These are phyloP conservation scores for Hansenula sp. DNA, from an alignment of 1,139 yeast genomes.

Conservation along the genomic window DNA sequence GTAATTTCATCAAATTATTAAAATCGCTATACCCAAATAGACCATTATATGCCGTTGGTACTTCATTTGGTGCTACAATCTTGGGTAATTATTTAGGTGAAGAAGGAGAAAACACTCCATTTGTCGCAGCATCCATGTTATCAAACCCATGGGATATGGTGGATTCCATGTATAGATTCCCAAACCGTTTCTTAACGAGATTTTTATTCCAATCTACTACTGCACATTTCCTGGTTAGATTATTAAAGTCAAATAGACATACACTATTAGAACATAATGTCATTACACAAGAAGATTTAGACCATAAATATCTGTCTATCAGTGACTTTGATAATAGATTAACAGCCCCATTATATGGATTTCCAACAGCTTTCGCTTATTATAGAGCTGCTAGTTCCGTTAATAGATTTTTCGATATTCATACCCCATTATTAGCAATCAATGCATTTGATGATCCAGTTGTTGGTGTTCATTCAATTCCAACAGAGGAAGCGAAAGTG, in stretches of 20 bases:
- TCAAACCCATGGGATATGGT: constrained; percentile 86
- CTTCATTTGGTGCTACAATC: constrained; percentile 84
- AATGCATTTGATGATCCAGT: constrained; percentile 85
- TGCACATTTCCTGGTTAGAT: constrained; percentile 57
- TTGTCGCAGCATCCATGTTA: constrained; percentile 64
- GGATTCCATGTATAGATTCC: constrained; percentile 49
- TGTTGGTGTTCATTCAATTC: constrained; percentile 61
- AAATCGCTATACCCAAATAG: constrained; percentile 61
- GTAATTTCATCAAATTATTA: constrained; percentile 52
- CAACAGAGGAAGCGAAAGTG: constrained; percentile 50
- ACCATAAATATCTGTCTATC: constrained; percentile 33
- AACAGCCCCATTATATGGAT: constrained; percentile 77
- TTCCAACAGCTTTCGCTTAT: constrained; percentile 65
- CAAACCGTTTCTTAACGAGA: constrained; percentile 54
- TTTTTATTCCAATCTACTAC: constrained; percentile 63
- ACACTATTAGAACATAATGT: constrained; percentile 38
- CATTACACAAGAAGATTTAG: constrained; percentile 32
- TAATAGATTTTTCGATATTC: constrained; percentile 47
- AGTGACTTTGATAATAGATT: constrained; percentile 65
- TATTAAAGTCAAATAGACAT: constrained; percentile 58
- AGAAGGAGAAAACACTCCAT: constrained; percentile 48
- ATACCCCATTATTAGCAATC: constrained; percentile 65
- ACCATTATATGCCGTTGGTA: constrained; percentile 74
- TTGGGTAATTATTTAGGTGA: constrained; percentile 78
- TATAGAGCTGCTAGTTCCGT: constrained; percentile 69